Base-by-base conservation (phyloP, 768 basidiomycete species). In the Asterophora lycoperdoides region DNA sequence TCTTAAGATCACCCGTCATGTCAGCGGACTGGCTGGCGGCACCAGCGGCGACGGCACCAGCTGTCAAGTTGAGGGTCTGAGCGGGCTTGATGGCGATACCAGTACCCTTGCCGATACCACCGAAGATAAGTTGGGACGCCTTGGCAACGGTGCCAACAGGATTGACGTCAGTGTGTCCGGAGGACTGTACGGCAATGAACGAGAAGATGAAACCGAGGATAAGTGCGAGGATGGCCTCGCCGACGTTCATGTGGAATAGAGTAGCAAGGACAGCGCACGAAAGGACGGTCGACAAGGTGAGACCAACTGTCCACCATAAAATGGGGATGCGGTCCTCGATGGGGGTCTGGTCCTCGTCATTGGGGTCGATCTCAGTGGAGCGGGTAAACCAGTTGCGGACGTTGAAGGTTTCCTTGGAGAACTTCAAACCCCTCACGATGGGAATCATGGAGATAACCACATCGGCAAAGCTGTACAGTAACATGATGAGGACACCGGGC, bases 1-100 rank as follows among this genome's bases (percentile, higher is more conserved):
- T 80, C 67, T 84, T 83, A 56, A 84, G 62, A 60, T 85, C 83
- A 48, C 81, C 76, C 40, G 77, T 78, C 83, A 85, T 83, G 60
- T 85, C 84, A 23, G 74, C 59, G 19, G 79, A 72, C 57, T 81
- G 80, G 17, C 72, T 77, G 17, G 80, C 78, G 41, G 79, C 74
- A 29, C 78, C 78, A 41, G 70, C 78, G 20, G 80, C 70, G 53
- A 81, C 64, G 37, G 76, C 69, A 63, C 79, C 80, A 41, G 75
- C 78, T 37, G 73, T 58, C 62, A 80, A 60, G 58, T 80, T 80
- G 57, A 79, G 62, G 15, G 65, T 71, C 54, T 68, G 72, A 8
- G 73, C 73, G n/a, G 70, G 60, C 39, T 57, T 52, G 14, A 56
- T 9, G 1, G 61, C 46, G 37, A 77, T 54, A 23, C 67, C 56